Evolutionary conservation across 306 rosid genomes (phyloP).

Genomic region (Inga leiocalycina): DNA sequence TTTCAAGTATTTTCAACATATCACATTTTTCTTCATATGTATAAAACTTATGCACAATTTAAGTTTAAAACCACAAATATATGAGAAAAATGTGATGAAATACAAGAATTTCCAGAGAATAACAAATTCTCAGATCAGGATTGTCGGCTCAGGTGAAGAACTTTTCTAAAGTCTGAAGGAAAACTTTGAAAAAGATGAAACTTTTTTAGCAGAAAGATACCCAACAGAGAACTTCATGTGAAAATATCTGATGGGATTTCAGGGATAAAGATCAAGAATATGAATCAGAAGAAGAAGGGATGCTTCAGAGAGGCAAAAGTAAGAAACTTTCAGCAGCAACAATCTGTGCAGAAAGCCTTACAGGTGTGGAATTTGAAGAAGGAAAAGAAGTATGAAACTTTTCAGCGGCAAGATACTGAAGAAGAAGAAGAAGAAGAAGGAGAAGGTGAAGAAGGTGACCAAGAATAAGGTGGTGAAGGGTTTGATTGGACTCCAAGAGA

Average conservation of each 20-base stretch:
- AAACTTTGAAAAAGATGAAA: not conserved
- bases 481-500: slow-evolving; percentile 84
- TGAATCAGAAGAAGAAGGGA: slow-evolving; percentile 29
- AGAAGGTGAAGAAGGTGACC: slow-evolving; percentile 86
- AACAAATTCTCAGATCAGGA: not conserved
- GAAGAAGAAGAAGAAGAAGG: not conserved
- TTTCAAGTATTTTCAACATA: no score
- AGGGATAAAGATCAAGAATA: slow-evolving; percentile 15
- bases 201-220: slow-evolving; percentile 18
- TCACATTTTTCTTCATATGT: no score
- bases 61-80: no score
- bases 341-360: not conserved
- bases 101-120: no score
- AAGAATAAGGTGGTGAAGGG: slow-evolving; percentile 53
- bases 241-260: not conserved
- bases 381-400: slow-evolving; percentile 3
- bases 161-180: not conserved
- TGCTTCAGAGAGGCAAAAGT: not conserved
- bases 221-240: not conserved
- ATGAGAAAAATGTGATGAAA: no score
- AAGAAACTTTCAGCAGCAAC: not conserved
- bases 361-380: not conserved
- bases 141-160: not conserved
- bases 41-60: no score
- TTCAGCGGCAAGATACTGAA: not conserved